A percentile compares a stretch with the other conserved stretches of the same genome.
phyloP scores from a whole-genome alignment of 2,329 filamentous ascomycete genomes.

The Fusarium scirpi region DNA sequence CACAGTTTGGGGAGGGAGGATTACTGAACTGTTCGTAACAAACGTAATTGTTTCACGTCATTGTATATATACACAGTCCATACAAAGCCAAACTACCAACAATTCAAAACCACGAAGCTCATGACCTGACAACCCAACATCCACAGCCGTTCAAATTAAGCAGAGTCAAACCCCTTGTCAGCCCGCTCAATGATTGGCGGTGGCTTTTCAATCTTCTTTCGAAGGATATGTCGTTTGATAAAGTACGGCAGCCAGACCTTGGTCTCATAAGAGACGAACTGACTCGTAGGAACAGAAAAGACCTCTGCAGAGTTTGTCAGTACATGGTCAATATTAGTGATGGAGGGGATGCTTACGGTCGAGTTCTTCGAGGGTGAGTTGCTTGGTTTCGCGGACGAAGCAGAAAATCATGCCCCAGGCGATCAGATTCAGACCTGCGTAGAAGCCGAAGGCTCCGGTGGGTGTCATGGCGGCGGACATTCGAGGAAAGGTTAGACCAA shows the following conservation, averaged over 20 bases:
- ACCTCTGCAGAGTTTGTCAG: constrained; percentile 6
- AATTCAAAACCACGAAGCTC: too few relatives aligned
- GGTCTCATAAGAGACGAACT: constrained; percentile 51
- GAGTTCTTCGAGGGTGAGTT: constrained; percentile 63
- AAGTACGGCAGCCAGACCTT: constrained; percentile 54
- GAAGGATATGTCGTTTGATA: constrained; percentile 53
- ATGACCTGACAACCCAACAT: too few relatives aligned
- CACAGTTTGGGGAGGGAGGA: too few relatives aligned
- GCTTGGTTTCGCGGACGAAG: constrained; percentile 64
- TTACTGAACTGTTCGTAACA: too few relatives aligned
- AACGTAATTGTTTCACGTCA: too few relatives aligned
- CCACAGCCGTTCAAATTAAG: neutral
- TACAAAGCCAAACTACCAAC: too few relatives aligned
- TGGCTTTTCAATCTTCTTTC: constrained; percentile 50
- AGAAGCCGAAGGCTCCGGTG: constrained; percentile 56
- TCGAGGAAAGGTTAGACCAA: constrained; percentile 50
- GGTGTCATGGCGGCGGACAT: constrained; percentile 50
- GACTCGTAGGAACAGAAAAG: constrained; percentile 51
- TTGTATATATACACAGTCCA: too few relatives aligned
- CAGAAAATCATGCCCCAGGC: constrained; percentile 62
- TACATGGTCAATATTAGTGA: rapidly evolving
- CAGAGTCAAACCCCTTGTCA: constrained; percentile 8
- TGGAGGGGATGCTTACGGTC: constrained; percentile 44
- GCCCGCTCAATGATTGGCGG: constrained; percentile 48
- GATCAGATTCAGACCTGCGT: constrained; percentile 60